These are phyloP conservation scores for Teratosphaeriaceae sp. DNA, from an alignment of 2,329 filamentous ascomycete genomes.

Conservation along the genomic window DNA sequence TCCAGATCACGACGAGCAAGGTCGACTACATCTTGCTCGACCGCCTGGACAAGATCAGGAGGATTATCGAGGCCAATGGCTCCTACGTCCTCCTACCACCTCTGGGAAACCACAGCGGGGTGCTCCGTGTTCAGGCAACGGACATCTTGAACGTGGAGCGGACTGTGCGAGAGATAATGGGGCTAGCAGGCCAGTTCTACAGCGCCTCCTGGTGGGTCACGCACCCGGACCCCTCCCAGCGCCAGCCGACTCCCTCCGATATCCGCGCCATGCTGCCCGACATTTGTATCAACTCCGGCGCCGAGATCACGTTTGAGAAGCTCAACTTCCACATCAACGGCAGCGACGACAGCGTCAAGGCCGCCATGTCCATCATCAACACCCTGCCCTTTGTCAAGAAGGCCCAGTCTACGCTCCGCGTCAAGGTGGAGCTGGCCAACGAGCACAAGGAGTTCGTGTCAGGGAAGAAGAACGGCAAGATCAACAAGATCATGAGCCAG, in stretches of 20 bases:
- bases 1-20: constrained; percentile 81
- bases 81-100: constrained; percentile 90
- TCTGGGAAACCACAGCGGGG: constrained; percentile 74
- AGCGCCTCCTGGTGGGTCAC: constrained; percentile 94
- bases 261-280: constrained; percentile 88
- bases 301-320: constrained; percentile 91
- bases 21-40: constrained; percentile 90
- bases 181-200: constrained; percentile 93
- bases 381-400: constrained; percentile 84
- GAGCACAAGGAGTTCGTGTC: constrained; percentile 99
- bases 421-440: constrained; percentile 98
- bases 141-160: constrained; percentile 93
- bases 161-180: constrained; percentile 93
- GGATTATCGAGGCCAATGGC: constrained; percentile 94
- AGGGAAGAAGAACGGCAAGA: constrained; percentile 99
- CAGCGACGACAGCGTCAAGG: constrained; percentile 93
- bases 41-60: constrained; percentile 90
- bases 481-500: constrained; percentile 99
- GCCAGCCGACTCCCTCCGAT: constrained; percentile 57
- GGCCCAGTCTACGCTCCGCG: constrained; percentile 84
- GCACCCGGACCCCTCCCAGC: constrained; percentile 61
- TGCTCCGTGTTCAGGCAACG: constrained; percentile 84
- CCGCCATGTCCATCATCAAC: constrained; percentile 88
- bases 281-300: constrained; percentile 93
- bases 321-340: constrained; percentile 90